Conservation (phyloP, 1,139 yeast species). For the Suhomyces bribrorum region DNA sequence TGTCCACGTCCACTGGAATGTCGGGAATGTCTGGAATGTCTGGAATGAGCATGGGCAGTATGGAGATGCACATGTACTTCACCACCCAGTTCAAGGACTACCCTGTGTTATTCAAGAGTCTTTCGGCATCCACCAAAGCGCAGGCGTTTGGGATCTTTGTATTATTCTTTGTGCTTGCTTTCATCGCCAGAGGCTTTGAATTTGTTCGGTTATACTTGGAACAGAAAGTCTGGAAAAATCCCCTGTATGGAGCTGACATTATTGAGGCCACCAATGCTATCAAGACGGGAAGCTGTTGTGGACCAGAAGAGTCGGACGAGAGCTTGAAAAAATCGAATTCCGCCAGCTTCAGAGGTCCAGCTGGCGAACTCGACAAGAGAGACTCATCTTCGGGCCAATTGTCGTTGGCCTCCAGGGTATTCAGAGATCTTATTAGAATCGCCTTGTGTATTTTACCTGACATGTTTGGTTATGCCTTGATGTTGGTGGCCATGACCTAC, state of each 20-base stretch:
- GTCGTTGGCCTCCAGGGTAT: constrained; percentile 29
- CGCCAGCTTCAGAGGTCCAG: constrained; percentile 6
- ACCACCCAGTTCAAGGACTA: constrained; percentile 50
- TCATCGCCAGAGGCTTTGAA: constrained; percentile 57
- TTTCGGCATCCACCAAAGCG: constrained; percentile 55
- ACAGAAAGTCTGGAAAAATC: constrained; percentile 57
- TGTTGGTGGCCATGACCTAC: constrained; percentile 78
- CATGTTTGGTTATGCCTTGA: constrained; percentile 64
- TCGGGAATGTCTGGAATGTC: too few species aligned
- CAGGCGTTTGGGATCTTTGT: constrained; percentile 74
- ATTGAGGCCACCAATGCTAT: not conserved
- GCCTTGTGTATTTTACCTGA: constrained; percentile 60
- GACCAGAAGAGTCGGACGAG: constrained; percentile 16
- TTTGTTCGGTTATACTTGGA: constrained; percentile 65
- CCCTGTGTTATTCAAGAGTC: constrained; percentile 60
- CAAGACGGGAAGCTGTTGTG: constrained; percentile 12
- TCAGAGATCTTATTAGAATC: constrained; percentile 57
- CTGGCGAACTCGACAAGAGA: constrained; percentile 6
- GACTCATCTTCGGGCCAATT: constrained; percentile 12
- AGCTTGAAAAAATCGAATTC: constrained; percentile 12
- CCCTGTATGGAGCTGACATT: constrained; percentile 24
- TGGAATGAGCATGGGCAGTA: constrained; percentile 25
- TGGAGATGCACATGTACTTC: constrained; percentile 58
- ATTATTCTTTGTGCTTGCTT: constrained; percentile 56
- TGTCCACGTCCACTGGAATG: constrained; percentile 9